Evolutionary conservation across 2,329 filamentous ascomycete genomes (phyloP).

Genomic region (Venturia nashicola): DNA sequence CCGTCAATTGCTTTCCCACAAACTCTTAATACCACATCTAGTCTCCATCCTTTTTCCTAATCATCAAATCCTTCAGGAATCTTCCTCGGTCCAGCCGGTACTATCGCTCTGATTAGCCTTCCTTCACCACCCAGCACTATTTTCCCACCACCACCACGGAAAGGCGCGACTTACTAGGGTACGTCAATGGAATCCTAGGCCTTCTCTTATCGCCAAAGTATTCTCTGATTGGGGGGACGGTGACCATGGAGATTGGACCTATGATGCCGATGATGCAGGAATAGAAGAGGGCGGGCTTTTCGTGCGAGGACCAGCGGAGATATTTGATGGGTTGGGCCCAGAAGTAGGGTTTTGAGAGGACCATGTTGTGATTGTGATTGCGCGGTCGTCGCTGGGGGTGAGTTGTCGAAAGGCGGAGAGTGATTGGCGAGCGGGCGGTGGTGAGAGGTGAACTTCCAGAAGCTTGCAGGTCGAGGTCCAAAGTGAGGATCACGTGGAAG

Average conservation of each 20-base stretch:
- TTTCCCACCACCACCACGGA: neutral
- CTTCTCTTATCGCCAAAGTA: slow-evolving; percentile 66
- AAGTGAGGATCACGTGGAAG: neutral
- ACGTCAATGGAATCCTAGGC: slow-evolving; percentile 69
- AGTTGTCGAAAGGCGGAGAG: neutral
- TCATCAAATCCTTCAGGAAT: slow-evolving; percentile 12
- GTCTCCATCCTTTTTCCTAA: neutral
- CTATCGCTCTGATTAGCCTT: slow-evolving; percentile 6
- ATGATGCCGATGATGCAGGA: slow-evolving; percentile 60
- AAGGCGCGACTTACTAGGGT: slow-evolving; percentile 58
- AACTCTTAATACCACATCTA: too few relatives aligned
- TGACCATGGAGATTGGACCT: slow-evolving; percentile 59
- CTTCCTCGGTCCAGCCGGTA: slow-evolving; percentile 11
- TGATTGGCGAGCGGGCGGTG: neutral
- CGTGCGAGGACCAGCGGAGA: slow-evolving; percentile 74
- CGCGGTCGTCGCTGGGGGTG: neutral
- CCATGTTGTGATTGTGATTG: neutral
- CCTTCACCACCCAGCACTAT: slow-evolving; percentile 13
- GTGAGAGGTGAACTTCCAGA: neutral
- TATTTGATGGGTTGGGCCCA: slow-evolving; percentile 75
- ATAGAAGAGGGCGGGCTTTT: slow-evolving; percentile 87
- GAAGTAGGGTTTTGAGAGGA: slow-evolving; percentile 38
- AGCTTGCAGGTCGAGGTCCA: neutral
- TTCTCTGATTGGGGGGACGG: slow-evolving; percentile 61
- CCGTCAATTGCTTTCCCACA: neutral